A percentile compares a stretch with the other conserved stretches of the same genome.
Conservation (phyloP, 352 stramenopile genomes). For the Globisporangium irregulare region DNA sequence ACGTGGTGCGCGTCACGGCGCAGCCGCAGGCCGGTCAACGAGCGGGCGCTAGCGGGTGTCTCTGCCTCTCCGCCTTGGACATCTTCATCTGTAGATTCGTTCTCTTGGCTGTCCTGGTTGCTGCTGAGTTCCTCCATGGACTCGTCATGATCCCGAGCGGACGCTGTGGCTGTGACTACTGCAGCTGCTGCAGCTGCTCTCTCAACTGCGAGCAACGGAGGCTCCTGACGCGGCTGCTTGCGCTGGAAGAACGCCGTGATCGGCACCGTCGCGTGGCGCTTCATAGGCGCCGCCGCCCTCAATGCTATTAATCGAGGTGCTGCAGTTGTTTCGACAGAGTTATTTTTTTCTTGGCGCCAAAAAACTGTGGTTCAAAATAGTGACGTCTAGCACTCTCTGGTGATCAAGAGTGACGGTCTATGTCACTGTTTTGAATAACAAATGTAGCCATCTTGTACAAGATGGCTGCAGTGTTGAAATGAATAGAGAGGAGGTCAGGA, state of each 20-base stretch:
- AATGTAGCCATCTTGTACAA: neutral
- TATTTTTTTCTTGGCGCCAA: constrained; percentile 9
- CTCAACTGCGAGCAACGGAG: constrained; percentile 13
- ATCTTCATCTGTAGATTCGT: neutral
- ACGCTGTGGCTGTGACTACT: neutral
- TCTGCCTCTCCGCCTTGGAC: neutral
- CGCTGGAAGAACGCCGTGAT: constrained; percentile 74
- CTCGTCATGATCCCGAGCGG: constrained; percentile 11
- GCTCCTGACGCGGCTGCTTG: constrained; percentile 28
- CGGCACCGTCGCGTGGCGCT: constrained; percentile 27
- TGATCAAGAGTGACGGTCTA: neutral
- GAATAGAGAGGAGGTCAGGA: neutral
- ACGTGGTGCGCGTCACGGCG: constrained; percentile 27
- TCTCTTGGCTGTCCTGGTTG: neutral
- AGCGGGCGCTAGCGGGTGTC: neutral
- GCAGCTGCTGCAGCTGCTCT: neutral
- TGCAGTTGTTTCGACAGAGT: neutral
- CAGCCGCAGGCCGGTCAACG: constrained; percentile 2
- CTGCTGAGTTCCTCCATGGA: constrained; percentile 17
- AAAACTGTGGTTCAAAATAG: constrained; percentile 6
- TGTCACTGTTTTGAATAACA: neutral
- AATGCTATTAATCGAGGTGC: neutral
- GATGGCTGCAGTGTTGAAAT: constrained; percentile 6
- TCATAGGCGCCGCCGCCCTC: constrained; percentile 14
- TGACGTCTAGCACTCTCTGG: constrained; percentile 2